phyloP scores from a whole-genome alignment of 345 rosid species.

The Lagerstroemia speciosa region DNA sequence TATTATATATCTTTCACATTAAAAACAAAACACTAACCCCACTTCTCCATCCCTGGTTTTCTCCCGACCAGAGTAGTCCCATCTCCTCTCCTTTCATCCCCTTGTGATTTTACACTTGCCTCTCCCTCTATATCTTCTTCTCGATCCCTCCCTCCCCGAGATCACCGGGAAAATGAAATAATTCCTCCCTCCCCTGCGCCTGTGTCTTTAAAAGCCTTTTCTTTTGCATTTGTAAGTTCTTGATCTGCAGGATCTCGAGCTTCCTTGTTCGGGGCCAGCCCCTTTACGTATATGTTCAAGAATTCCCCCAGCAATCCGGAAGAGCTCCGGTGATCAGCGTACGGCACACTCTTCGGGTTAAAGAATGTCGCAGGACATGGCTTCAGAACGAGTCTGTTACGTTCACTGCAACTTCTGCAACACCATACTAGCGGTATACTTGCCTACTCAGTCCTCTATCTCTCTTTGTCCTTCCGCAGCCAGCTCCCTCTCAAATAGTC shows the following conservation, averaged over 20 bases:
- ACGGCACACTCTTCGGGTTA: background rate
- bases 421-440: slow-evolving; percentile 92
- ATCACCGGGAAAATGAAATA: background rate
- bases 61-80: slow-evolving; percentile 36
- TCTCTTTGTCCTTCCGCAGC: background rate
- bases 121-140: slow-evolving; percentile 25
- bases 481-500: background rate
- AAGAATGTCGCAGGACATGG: slow-evolving; percentile 62
- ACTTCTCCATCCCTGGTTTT: slow-evolving; percentile 13
- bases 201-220: background rate
- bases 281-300: background rate
- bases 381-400: slow-evolving; percentile 79
- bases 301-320: background rate
- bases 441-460: background rate
- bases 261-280: background rate
- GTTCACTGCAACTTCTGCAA: slow-evolving; percentile 99
- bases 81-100: slow-evolving; percentile 10
- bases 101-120: slow-evolving; percentile 26
- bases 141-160: slow-evolving; percentile 5
- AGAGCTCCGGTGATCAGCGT: background rate
- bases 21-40: slow-evolving; percentile 3
- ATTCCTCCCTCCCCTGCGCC: background rate
- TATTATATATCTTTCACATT: background rate
- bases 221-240: background rate
- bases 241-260: slow-evolving; percentile 3